Evolutionary conservation across 2,329 filamentous ascomycete species (phyloP).

Genomic region (Zymoseptoria tritici): DNA sequence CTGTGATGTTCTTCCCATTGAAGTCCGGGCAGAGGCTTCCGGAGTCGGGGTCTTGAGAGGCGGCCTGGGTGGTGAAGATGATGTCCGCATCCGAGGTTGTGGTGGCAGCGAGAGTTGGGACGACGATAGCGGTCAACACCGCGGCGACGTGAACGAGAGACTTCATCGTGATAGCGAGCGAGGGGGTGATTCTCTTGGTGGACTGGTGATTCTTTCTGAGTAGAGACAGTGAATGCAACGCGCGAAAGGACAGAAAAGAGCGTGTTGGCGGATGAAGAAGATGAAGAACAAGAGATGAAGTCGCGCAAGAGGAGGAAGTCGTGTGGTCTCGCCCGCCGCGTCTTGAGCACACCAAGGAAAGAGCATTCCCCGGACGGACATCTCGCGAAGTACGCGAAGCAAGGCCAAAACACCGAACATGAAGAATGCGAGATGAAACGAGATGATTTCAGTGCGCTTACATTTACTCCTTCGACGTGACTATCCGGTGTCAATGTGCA

Average conservation of each 20-base stretch:
- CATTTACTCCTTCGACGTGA: background rate
- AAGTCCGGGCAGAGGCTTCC: constrained; percentile 18
- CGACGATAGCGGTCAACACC: constrained; percentile 1
- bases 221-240: constrained; percentile 1
- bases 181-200: background rate
- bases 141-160: constrained; percentile 1
- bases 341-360: background rate
- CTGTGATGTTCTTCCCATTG: constrained; percentile 17
- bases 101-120: background rate
- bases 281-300: constrained; percentile 6
- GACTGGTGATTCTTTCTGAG: background rate
- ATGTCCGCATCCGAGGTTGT: background rate
- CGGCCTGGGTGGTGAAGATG: background rate
- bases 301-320: constrained; percentile 45
- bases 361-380: background rate
- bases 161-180: constrained; percentile 3
- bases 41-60: background rate
- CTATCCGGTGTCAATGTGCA: background rate
- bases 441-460: background rate
- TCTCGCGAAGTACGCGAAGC: background rate
- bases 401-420: background rate
- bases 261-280: constrained; percentile 5
- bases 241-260: constrained; percentile 1
- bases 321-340: background rate
- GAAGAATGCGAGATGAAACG: constrained; percentile 1